Evolutionary conservation across 1,284 basidiomycete species (phyloP).

Genomic region (Boletus semigastroideus): DNA sequence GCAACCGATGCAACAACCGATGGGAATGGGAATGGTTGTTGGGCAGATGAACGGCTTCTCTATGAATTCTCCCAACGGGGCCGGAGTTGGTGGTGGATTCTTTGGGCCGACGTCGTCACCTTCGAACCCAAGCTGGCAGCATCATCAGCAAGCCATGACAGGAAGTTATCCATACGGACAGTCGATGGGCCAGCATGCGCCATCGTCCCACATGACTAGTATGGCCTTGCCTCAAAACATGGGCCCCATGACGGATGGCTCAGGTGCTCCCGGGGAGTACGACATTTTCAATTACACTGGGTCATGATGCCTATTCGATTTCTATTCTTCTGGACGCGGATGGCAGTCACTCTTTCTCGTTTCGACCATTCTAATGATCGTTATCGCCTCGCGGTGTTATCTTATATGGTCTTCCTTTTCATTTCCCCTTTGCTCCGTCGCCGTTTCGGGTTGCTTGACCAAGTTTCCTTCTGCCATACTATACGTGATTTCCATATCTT

Average conservation of each 20-base stretch:
- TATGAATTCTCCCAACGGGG: constrained; percentile 43
- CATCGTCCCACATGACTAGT: constrained; percentile 41
- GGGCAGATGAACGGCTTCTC: constrained; percentile 40
- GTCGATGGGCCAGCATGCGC: constrained; percentile 28
- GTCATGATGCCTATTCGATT: constrained; percentile 30
- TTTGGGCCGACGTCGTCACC: constrained; percentile 38
- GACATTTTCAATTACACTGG: constrained; percentile 51
- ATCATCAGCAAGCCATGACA: constrained; percentile 34
- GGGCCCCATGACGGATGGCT: constrained; percentile 33
- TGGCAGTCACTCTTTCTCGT: constrained; percentile 20
- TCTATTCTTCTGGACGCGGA: constrained; percentile 12
- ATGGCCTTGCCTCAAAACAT: constrained; percentile 42
- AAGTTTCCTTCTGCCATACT: constrained; percentile 13
- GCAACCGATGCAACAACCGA: constrained; percentile 38
- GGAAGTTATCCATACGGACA: constrained; percentile 36
- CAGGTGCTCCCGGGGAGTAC: constrained; percentile 38
- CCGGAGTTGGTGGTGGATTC: constrained; percentile 34
- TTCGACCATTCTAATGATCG: constrained; percentile 21
- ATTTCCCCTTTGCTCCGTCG: constrained; percentile 6
- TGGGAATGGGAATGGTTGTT: constrained; percentile 33
- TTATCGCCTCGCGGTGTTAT: constrained; percentile 26
- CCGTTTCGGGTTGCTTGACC: constrained; percentile 1
- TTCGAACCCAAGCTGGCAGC: constrained; percentile 34
- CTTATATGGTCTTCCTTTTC: constrained; percentile 11
- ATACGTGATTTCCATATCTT: constrained; percentile 15